A percentile compares a stretch with the other conserved stretches of the same genome.
Evolutionary conservation across 164 flowering plant species (phyloP).

Genomic region (Berberis vulgaris): DNA sequence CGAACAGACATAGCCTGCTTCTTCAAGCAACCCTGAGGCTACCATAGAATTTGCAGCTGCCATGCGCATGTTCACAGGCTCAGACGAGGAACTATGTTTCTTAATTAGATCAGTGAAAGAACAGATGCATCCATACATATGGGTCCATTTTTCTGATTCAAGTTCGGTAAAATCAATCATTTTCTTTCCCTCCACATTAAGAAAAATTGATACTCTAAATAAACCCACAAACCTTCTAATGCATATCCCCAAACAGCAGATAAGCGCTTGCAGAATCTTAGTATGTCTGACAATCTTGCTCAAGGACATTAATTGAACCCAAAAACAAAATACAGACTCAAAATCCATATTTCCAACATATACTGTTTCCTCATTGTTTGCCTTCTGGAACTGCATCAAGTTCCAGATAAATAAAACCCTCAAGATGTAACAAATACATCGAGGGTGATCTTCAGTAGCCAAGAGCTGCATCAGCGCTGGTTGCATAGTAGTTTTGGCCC

Average conservation of each 20-base stretch:
- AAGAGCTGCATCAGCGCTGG: conserved; percentile 42
- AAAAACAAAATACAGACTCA: conserved; percentile 43
- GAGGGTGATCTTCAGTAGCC: conserved; percentile 54
- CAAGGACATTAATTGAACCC: conserved; percentile 60
- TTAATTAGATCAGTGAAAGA: conserved; percentile 40
- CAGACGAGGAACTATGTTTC: conserved; percentile 55
- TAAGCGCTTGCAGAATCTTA: conserved; percentile 55
- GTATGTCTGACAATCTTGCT: conserved; percentile 45
- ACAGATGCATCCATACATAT: conserved; percentile 31
- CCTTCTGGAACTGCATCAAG: conserved; percentile 34
- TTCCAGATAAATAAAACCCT: conserved; percentile 76
- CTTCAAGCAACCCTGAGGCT: conserved; percentile 80
- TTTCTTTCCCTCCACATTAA: conserved; percentile 9
- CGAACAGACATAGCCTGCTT: conserved; percentile 44
- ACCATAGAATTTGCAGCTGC: conserved; percentile 80
- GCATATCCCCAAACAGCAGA: conserved; percentile 83
- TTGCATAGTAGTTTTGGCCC: conserved; percentile 55
- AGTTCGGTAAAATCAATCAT: conserved; percentile 9
- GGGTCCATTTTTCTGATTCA: conserved; percentile 19
- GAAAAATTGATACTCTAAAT: conserved; percentile 21
- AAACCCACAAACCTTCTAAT: conserved; percentile 38
- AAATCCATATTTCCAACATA: conserved; percentile 52
- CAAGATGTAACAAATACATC: conserved; percentile 65
- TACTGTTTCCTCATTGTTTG: conserved; percentile 12
- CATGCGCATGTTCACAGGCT: conserved; percentile 71